Conservation (phyloP, 139 green algal species). For the Haematococcus lacustris region DNA sequence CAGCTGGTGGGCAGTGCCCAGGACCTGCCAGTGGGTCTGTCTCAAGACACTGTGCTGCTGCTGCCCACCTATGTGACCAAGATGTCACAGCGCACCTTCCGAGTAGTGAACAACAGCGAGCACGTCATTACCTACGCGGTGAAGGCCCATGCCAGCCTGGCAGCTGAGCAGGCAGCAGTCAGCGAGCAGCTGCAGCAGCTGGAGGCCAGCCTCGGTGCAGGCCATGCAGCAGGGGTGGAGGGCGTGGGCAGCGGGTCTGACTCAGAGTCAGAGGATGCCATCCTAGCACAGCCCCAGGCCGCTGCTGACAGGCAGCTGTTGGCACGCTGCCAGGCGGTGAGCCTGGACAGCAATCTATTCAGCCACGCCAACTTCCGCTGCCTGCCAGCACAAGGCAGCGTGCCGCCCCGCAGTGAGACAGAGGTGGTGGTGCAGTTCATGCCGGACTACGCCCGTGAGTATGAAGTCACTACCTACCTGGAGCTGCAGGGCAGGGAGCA, state of each 20-base stretch:
- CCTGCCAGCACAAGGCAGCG: too few species aligned
- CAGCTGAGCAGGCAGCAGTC: constrained; percentile 8
- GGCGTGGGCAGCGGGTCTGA: too few species aligned
- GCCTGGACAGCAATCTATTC: not conserved
- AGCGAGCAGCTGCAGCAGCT: not conserved
- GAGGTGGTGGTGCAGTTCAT: constrained; percentile 66
- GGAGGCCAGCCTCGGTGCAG: not conserved
- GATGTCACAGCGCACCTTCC: constrained; percentile 57
- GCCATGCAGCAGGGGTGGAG: not conserved
- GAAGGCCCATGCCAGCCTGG: constrained; percentile 18
- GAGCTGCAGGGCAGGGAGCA: constrained; percentile 46
- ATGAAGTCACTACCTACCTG: constrained; percentile 44
- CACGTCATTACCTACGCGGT: constrained; percentile 34
- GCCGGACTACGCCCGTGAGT: constrained; percentile 50
- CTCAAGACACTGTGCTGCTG: constrained; percentile 29
- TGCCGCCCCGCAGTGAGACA: constrained; percentile 51
- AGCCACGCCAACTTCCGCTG: too few species aligned
- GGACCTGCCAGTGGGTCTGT: constrained; percentile 50
- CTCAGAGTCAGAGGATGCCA: constrained; percentile 38
- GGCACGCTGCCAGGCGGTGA: constrained; percentile 3
- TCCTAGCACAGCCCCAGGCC: constrained; percentile 14
- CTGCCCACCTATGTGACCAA: constrained; percentile 68
- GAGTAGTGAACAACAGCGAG: constrained; percentile 42
- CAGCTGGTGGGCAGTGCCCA: constrained; percentile 34
- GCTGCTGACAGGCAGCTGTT: constrained; percentile 6